phyloP scores from a whole-genome alignment of 306 rosid genomes.

The Vigna angularis region DNA sequence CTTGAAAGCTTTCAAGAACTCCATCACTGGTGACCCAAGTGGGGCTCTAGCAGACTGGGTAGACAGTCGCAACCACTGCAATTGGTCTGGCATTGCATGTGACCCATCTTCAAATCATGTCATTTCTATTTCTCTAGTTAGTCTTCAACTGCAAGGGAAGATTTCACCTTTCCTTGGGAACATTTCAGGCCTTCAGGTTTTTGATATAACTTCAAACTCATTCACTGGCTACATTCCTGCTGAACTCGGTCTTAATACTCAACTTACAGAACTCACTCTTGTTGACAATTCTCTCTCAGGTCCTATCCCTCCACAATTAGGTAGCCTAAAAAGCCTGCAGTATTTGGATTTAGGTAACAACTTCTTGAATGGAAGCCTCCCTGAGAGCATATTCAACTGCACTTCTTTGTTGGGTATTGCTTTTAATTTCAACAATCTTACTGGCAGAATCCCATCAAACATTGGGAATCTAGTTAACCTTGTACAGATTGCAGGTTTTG shows the following conservation, averaged over 20 bases:
- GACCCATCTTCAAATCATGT: slow-evolving; percentile 58
- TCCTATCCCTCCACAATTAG: slow-evolving; percentile 68
- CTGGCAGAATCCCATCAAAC: slow-evolving; percentile 68
- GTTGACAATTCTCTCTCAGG: slow-evolving; percentile 67
- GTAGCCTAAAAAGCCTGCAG: slow-evolving; percentile 56
- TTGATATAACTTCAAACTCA: slow-evolving; percentile 73
- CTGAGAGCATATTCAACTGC: slow-evolving; percentile 72
- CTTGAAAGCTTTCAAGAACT: slow-evolving; percentile 69
- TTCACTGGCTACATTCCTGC: slow-evolving; percentile 71
- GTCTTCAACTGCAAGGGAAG: slow-evolving; percentile 66
- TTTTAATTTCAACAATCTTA: slow-evolving; percentile 61
- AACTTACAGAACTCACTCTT: slow-evolving; percentile 61
- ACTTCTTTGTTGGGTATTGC: slow-evolving; percentile 63
- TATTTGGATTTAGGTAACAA: slow-evolving; percentile 61
- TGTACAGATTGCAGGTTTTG: slow-evolving; percentile 48
- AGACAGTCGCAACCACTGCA: slow-evolving; percentile 62
- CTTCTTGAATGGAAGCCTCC: slow-evolving; percentile 68
- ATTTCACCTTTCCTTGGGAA: slow-evolving; percentile 82
- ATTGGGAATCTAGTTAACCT: slow-evolving; percentile 62
- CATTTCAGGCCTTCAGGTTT: slow-evolving; percentile 79
- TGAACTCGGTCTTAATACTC: slow-evolving; percentile 66
- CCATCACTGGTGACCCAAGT: slow-evolving; percentile 59
- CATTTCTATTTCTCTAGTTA: slow-evolving; percentile 57
- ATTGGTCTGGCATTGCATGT: slow-evolving; percentile 83
- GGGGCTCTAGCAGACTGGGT: slow-evolving; percentile 69